Evolutionary conservation across 2,329 filamentous ascomycete genomes (phyloP).

Genomic region (Fusarium sulawesiense): DNA sequence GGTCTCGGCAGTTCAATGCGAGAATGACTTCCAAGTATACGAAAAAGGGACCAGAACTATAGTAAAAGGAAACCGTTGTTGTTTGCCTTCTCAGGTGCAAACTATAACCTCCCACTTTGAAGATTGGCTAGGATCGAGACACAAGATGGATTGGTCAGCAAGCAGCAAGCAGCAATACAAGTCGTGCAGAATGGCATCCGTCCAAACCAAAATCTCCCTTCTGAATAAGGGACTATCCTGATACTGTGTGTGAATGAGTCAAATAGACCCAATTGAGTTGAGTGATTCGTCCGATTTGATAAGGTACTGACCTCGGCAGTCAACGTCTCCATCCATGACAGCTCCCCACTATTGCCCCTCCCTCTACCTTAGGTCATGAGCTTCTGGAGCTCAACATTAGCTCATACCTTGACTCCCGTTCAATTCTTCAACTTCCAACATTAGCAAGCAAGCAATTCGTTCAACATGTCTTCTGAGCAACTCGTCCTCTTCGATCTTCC

Average conservation of each 20-base stretch:
- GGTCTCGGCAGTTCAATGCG: neutral
- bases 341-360: constrained; percentile 35
- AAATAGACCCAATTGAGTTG: neutral
- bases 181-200: no score
- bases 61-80: neutral
- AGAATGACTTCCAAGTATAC: neutral
- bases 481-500: constrained; percentile 73
- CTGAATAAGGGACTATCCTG: neutral
- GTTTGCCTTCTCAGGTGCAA: neutral
- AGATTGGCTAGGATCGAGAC: neutral
- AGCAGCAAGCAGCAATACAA: neutral
- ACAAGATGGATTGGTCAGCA: neutral
- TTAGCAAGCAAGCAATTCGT: fast-evolving
- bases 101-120: neutral
- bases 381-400: neutral
- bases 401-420: neutral
- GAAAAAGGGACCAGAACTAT: neutral
- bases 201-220: no score
- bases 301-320: neutral
- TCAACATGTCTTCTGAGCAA: constrained; percentile 49
- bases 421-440: neutral
- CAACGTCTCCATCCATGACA: neutral
- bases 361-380: constrained; percentile 3
- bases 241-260: neutral
- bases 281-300: neutral